Base-by-base conservation (phyloP, 306 rosid genomes). In the Castanea crenata region DNA sequence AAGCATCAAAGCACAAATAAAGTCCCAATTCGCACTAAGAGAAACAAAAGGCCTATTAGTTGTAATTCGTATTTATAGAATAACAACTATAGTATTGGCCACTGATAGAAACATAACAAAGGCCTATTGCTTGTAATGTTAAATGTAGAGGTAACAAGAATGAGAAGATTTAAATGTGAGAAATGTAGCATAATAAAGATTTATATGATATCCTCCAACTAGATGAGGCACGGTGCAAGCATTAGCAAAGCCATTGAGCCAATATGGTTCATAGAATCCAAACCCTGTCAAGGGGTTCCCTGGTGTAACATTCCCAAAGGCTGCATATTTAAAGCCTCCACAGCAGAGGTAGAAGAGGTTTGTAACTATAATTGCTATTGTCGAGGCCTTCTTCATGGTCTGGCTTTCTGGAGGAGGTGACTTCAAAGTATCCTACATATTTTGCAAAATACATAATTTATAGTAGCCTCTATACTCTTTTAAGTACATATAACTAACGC, bases 131-230 rank as follows among this genome's bases (percentile, higher is more conserved):
- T 38, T 38, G 46, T 38, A 38, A 38, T 7, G 46, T 11, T 7
- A 38, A 38, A 38, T 38, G 10, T 1, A 38, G 46, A 38, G 52
- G 4, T 38, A 9, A 76, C 44, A 12, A 76, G 11, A 25, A 79
- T 16, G 32, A 13, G 7, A 64, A 82, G 61, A 54, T 52, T 31
- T 74, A 61, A 56, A 69, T 52, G 32, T 63, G 51, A 71, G 29
- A 54, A 18, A 21, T 68, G 18, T 4, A 38, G 16, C 5, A 46
- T 49, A 38, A 44, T 38, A 34, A 18, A 18, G 19, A 38, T 21
- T 27, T 82, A 91, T 94, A 91, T 91, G 97, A 84, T 93, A 93
- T 49, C 92, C 97, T 54, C 97, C 97, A 19, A 91, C 82, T 0
- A 93, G 97, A 81, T 91, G 97, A 65, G 89, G n/a, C 58, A 91